Conservation (phyloP, 805 yeast genomes). For the Jamesozyma hellenica region DNA sequence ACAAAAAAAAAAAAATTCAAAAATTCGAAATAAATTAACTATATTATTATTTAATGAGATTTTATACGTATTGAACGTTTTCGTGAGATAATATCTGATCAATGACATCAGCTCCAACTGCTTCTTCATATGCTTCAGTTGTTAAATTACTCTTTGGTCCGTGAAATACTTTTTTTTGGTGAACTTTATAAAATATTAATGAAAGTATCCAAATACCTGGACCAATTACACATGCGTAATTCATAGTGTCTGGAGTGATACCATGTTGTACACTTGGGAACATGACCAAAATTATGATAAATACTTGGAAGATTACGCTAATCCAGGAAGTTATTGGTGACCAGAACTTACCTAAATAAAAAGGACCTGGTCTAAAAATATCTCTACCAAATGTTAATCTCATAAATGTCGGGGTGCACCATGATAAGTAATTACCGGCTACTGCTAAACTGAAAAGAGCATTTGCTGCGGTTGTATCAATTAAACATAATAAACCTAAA, state of each 20-base stretch:
- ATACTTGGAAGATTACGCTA: conserved; percentile 42
- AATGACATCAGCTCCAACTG: conserved; percentile 19
- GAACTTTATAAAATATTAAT: conserved; percentile 39
- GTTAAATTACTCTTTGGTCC: conserved; percentile 41
- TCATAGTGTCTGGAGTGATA: conserved; percentile 42
- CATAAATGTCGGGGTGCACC: conserved; percentile 32
- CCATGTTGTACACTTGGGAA: conserved; percentile 40
- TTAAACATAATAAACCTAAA: conserved; percentile 33
- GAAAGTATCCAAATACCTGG: conserved; percentile 52
- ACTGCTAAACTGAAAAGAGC: conserved; percentile 37
- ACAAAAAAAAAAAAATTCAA: not conserved
- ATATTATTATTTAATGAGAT: too few species aligned
- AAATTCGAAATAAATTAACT: too few species aligned
- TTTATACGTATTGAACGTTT: too few species aligned
- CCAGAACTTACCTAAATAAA: conserved; percentile 44
- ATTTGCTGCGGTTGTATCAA: conserved; percentile 35
- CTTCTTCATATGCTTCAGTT: conserved; percentile 24
- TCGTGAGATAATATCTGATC: conserved; percentile 18
- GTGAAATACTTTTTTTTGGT: conserved; percentile 43
- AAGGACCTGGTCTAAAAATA: conserved; percentile 55
- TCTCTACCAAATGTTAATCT: conserved; percentile 37
- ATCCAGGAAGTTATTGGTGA: conserved; percentile 39
- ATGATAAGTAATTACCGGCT: conserved; percentile 35
- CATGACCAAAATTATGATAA: conserved; percentile 47
- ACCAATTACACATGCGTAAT: conserved; percentile 59